Base-by-base conservation (phyloP, 371 early-diverging fungal species). In the Saksenaea oblongispora region DNA sequence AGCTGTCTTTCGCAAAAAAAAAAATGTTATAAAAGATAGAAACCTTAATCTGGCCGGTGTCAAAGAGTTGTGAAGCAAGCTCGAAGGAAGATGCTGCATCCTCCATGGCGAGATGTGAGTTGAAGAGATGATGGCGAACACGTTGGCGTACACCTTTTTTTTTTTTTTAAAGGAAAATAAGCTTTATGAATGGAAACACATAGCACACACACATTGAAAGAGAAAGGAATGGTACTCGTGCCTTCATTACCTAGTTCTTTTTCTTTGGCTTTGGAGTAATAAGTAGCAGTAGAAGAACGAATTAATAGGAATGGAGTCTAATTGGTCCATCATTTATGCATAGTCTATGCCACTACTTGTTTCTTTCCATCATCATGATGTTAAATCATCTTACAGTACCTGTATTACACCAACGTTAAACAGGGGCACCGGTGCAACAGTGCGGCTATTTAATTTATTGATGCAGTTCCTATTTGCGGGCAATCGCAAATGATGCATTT, bases 1-100 rank as follows among this genome's bases (percentile, higher is more conserved):
- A 36, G 18, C 35, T 35, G 14, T 8, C 13, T 22, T 56, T 53
- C 54, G 34, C 34, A 17, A 3, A 5, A 26, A 9, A 36, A n/a
- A 15, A 7, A 24, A 37, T n/a, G n/a, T n/a, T n/a, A n/a, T n/a
- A n/a, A 54, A 22, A 47, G 63, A 53, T 47, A 22, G 8, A 47
- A 47, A 72, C 72, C 67, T 72, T 72, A 56, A 69, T 72, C 54
- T 68, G 65, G 7, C 72, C 72, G 59, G 63, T 65, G 22, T 69
- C 63, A 44, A 61, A 61, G 47, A 65, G 66, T 5, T 42, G 63
- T 28, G 65, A 65, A 57, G 69, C 72, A 57, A 58, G 51, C 42
- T 42, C 60, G 34, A 72, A 55, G 36, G 66, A 68, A 63, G 62
- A 61, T 37, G 68, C 57, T 44, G 61, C 60, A 62, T 71, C 72